Base-by-base conservation (phyloP, 495 filamentous ascomycete genomes). In the Aspergillus affinis region DNA sequence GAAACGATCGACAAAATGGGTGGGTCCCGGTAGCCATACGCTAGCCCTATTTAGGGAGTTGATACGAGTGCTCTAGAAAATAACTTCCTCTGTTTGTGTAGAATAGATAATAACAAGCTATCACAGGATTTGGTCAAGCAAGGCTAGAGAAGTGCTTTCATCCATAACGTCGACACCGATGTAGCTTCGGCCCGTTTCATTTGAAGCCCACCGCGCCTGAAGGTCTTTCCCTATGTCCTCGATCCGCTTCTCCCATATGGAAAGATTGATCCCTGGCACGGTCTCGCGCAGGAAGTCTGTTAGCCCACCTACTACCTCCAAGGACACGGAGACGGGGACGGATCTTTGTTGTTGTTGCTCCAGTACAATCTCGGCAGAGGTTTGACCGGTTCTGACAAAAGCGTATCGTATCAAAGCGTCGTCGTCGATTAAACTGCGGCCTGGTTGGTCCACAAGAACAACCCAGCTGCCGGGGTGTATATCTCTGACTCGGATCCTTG, bases 231-330 rank as follows among this genome's bases (percentile, higher is more conserved):
- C 30, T 32, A 32, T 12, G 7, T 32, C 30, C 30, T 32, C 61
- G 50, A 62, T 1, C 50, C 52, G 55, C 58, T 49, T 59, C 41
- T 62, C 61, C 44, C 45, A 62, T 26, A 26, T 54, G 49, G 61
- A 1, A 41, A 77, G 54, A 64, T 82, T 61, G n/a, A 36, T 59
- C 15, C 20, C 61, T 57, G 61, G 55, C 45, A 48, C 61, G 26
- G 61, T 62, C 17, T 49, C 51, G 41, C 55, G 61, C 51, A 62
- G 55, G 49, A 62, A 62, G 9, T 58, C 50, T 3, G 44, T 62
- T n/a, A 62, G 45, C 57, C 57, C 61, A 49, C 61, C 61, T 6
- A 64, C 61, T 23, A 60, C 61, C 49, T 64, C 53, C 10, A 60
- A 46, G 2, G 41, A n/a, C 18, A n/a, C 41, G 48, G 51, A 21